These are phyloP conservation scores for Schizopora paradoxa DNA, from an alignment of 1,284 basidiomycete genomes.

Conservation along the genomic window DNA sequence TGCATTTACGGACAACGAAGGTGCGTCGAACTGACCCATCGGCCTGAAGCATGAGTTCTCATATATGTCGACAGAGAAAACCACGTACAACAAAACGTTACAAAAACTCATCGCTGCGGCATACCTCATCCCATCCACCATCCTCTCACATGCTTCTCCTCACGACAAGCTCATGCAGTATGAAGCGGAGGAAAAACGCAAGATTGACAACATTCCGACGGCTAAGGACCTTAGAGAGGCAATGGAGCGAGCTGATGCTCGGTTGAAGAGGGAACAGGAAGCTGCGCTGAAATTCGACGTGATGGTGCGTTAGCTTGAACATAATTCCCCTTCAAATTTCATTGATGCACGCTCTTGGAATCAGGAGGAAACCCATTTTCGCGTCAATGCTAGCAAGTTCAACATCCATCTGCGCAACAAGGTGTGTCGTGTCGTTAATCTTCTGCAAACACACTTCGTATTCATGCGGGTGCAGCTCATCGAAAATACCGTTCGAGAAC, in stretches of 20 bases:
- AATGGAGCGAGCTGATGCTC: conserved; percentile 55
- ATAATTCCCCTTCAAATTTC: neutral
- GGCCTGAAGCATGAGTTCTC: neutral
- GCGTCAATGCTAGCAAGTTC: conserved; percentile 86
- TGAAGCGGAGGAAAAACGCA: conserved; percentile 67
- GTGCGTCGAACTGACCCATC: conserved; percentile 31
- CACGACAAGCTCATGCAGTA: conserved; percentile 71
- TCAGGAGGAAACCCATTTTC: conserved; percentile 72
- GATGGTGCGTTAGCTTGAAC: conserved; percentile 39
- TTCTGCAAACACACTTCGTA: neutral
- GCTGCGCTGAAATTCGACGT: conserved; percentile 66
- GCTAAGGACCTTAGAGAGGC: conserved; percentile 68
- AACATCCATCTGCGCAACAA: conserved; percentile 85
- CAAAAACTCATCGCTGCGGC: conserved; percentile 58
- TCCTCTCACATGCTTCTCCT: conserved; percentile 68
- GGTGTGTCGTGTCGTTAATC: conserved; percentile 36
- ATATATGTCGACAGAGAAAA: conserved; percentile 35
- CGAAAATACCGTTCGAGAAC: conserved; percentile 65
- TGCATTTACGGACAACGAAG: conserved; percentile 50
- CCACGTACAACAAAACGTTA: conserved; percentile 51
- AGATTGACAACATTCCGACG: conserved; percentile 67
- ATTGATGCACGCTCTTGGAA: conserved; percentile 25
- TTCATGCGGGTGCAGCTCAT: conserved; percentile 51
- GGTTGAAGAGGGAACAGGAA: conserved; percentile 63
- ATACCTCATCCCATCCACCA: conserved; percentile 70